Evolutionary conservation across 2,329 filamentous ascomycete genomes (phyloP).

Genomic region (Aureobasidium zeae): DNA sequence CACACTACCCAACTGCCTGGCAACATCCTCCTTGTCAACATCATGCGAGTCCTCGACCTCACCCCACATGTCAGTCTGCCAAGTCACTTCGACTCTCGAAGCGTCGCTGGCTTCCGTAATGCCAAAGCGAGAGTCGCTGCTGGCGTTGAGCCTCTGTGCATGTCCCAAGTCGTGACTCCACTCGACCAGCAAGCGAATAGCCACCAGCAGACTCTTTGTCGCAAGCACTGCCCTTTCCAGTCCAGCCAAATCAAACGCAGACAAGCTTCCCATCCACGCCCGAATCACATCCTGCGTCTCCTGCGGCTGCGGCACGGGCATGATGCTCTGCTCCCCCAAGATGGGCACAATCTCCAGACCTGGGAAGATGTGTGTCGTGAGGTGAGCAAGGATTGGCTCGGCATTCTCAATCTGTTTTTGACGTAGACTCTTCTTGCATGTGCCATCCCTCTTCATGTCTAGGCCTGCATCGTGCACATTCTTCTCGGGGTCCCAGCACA

Average conservation of each 20-base stretch:
- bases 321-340: constrained; percentile 67
- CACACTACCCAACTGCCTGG: constrained; percentile 79
- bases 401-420: constrained; percentile 63
- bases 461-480: constrained; percentile 36
- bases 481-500: constrained; percentile 72
- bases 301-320: constrained; percentile 63
- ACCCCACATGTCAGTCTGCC: constrained; percentile 87
- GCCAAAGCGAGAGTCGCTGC: constrained; percentile 49
- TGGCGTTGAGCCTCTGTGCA: constrained; percentile 37
- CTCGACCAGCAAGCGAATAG: constrained; percentile 66
- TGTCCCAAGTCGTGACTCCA: constrained; percentile 69
- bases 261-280: constrained; percentile 65
- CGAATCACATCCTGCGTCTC: constrained; percentile 68
- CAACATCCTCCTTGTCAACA: constrained; percentile 83
- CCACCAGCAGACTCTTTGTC: constrained; percentile 76
- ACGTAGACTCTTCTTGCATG: constrained; percentile 49
- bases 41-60: constrained; percentile 98
- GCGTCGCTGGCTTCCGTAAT: constrained; percentile 73
- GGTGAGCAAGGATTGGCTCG: constrained; percentile 59
- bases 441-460: constrained; percentile 30
- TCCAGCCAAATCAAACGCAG: constrained; percentile 73
- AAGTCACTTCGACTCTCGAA: constrained; percentile 74
- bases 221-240: constrained; percentile 76
- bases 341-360: constrained; percentile 70
- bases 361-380: constrained; percentile 71